A percentile compares a stretch with the other conserved stretches of the same genome.
Evolutionary conservation across 176 grass and related monocot genomes (phyloP).

Genomic region (Paspalum notatum): DNA sequence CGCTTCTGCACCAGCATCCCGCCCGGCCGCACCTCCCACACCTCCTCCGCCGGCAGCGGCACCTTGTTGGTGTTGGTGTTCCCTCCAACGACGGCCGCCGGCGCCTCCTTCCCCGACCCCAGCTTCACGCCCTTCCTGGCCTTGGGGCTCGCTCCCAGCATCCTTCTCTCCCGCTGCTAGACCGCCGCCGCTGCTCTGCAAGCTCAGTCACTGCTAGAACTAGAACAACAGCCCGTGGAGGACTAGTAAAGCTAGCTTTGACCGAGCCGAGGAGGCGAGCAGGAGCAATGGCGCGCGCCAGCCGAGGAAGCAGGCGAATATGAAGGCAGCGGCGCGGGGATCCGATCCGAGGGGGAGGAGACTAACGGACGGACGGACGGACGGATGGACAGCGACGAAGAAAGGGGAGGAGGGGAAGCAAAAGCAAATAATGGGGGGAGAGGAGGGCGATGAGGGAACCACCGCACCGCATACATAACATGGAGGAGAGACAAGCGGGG

Average conservation of each 20-base stretch:
- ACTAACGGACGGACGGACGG: background rate
- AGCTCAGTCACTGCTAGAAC: too few species aligned
- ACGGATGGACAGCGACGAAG: conserved; percentile 31
- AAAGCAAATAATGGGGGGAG: background rate
- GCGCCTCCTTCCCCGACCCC: conserved; percentile 37
- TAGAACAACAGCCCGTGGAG: too few species aligned
- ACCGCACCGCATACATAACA: too few species aligned
- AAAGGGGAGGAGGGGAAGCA: conserved; percentile 4
- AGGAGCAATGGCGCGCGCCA: too few species aligned
- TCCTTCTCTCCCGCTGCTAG: background rate
- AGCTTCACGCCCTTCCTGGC: conserved; percentile 43
- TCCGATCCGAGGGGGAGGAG: background rate
- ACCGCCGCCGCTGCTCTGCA: background rate
- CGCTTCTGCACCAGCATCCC: conserved; percentile 98
- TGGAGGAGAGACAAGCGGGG: too few species aligned
- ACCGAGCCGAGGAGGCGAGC: too few species aligned
- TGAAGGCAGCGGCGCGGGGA: conserved; percentile 24
- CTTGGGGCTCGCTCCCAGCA: conserved; percentile 60
- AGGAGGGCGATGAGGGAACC: conserved; percentile 36
- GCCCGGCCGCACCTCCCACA: conserved; percentile 91
- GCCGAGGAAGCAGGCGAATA: background rate
- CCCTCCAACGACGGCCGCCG: background rate
- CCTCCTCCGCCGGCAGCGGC: conserved; percentile 56
- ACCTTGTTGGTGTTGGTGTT: conserved; percentile 24
- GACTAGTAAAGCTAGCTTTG: too few species aligned